Evolutionary conservation across 768 basidiomycete genomes (phyloP).

Genomic region (Suillus placidus): DNA sequence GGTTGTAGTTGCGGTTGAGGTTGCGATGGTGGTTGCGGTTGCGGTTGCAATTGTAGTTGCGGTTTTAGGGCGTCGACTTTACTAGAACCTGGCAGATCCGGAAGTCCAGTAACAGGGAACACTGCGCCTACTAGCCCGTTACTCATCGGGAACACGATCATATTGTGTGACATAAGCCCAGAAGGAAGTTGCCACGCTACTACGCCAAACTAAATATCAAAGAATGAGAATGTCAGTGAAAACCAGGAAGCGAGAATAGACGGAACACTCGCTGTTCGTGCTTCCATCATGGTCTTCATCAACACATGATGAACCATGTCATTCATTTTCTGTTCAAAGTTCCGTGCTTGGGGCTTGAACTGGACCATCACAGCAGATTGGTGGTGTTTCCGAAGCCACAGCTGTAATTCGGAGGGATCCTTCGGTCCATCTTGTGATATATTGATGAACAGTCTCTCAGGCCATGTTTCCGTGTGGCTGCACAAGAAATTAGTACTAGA

Average conservation of each 20-base stretch:
- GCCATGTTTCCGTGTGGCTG: conserved; percentile 61
- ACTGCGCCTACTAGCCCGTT: conserved; percentile 46
- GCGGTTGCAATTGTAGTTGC: not conserved
- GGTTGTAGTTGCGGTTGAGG: not conserved
- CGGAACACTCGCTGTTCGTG: conserved; percentile 45
- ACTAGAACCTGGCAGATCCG: conserved; percentile 36
- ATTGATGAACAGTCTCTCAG: conserved; percentile 43
- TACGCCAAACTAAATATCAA: conserved; percentile 46
- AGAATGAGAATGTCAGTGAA: not conserved
- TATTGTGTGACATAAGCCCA: conserved; percentile 46
- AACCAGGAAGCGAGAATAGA: not conserved
- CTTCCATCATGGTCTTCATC: conserved; percentile 42
- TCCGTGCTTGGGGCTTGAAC: conserved; percentile 38
- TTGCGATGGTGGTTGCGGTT: conserved; percentile 5
- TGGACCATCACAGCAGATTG: conserved; percentile 41
- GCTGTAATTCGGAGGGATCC: conserved; percentile 40
- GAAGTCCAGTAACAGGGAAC: conserved; percentile 55
- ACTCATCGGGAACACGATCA: conserved; percentile 48
- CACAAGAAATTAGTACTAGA: conserved; percentile 9
- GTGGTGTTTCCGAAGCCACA: conserved; percentile 50
- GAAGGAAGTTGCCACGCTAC: conserved; percentile 51
- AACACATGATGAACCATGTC: conserved; percentile 46
- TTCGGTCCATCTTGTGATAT: conserved; percentile 46
- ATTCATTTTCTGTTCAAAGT: conserved; percentile 42
- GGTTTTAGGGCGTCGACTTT: conserved; percentile 20